These are phyloP conservation scores for Saturnispora zaruensis DNA, from an alignment of 805 yeast genomes.

Conservation along the genomic window DNA sequence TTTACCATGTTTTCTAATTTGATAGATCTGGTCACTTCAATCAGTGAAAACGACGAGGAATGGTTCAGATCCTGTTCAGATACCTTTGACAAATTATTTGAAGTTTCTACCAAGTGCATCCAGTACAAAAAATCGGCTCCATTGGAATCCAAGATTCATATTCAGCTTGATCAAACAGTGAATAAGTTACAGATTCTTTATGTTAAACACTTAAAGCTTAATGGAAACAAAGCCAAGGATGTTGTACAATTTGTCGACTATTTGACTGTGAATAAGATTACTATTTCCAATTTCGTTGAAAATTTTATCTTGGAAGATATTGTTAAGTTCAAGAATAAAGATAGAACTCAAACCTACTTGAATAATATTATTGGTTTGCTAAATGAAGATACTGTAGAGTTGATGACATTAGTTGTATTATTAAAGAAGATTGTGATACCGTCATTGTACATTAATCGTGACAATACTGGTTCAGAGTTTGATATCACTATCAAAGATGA, in stretches of 20 bases:
- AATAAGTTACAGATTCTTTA: constrained; percentile 48
- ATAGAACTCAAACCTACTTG: constrained; percentile 43
- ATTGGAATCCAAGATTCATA: constrained; percentile 50
- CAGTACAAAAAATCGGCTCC: constrained; percentile 34
- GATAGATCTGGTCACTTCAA: constrained; percentile 52
- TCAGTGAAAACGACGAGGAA: constrained; percentile 33
- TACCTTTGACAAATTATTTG: constrained; percentile 35
- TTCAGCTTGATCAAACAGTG: constrained; percentile 65
- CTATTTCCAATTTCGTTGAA: constrained; percentile 40
- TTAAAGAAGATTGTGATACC: constrained; percentile 57
- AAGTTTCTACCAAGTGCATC: constrained; percentile 36
- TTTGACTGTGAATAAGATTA: constrained; percentile 38
- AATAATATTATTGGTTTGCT: constrained; percentile 42
- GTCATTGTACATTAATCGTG: constrained; percentile 54
- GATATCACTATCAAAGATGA: constrained; percentile 16
- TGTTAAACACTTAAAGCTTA: constrained; percentile 23
- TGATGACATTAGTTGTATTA: constrained; percentile 53
- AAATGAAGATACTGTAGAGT: constrained; percentile 34
- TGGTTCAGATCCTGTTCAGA: constrained; percentile 54
- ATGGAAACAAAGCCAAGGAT: constrained; percentile 21
- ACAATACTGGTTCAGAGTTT: constrained; percentile 31
- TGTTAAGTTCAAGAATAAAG: constrained; percentile 41
- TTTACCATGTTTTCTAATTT: constrained; percentile 64
- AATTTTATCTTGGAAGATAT: constrained; percentile 50
- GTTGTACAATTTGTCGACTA: constrained; percentile 36